Conservation (phyloP, 495 filamentous ascomycete species). For the Thozetella sp. region DNA sequence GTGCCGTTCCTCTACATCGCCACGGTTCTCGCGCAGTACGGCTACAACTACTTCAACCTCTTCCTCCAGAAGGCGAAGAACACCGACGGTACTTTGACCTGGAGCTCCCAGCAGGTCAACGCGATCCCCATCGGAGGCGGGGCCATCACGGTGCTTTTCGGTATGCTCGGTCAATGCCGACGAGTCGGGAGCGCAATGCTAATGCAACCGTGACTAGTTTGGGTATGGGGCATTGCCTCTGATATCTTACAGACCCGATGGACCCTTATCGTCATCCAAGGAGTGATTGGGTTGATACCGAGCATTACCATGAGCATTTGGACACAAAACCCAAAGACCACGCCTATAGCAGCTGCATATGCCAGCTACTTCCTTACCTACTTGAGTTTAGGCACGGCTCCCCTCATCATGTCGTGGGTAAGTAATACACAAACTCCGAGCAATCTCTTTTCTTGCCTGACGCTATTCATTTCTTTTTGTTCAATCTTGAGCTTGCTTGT, state of each 20-base stretch:
- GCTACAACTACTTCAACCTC: constrained; percentile 40
- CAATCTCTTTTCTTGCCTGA: neutral
- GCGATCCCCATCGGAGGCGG: constrained; percentile 35
- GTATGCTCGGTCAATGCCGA: constrained; percentile 5
- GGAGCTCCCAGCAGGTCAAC: constrained; percentile 35
- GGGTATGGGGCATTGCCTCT: constrained; percentile 40
- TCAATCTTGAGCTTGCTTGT: neutral
- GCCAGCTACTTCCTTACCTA: constrained; percentile 40
- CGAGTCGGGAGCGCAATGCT: neutral
- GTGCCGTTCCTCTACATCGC: constrained; percentile 33
- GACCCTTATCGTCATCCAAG: constrained; percentile 36
- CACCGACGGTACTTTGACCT: constrained; percentile 28
- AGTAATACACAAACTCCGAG: neutral
- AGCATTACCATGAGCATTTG: constrained; percentile 39
- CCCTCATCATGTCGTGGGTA: constrained; percentile 41
- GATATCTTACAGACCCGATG: constrained; percentile 35
- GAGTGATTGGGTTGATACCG: constrained; percentile 34
- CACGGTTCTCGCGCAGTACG: constrained; percentile 35
- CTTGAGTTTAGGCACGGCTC: constrained; percentile 34
- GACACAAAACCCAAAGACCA: constrained; percentile 28
- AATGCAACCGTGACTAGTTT: constrained; percentile 23
- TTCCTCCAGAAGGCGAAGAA: constrained; percentile 34
- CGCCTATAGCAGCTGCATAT: constrained; percentile 32
- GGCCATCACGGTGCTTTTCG: constrained; percentile 33
- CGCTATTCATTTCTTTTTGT: neutral